Percentiles rank a stretch among this genome's conserved stretches.
Conservation (phyloP, 1,139 yeast species). For the Hemisphaericaspora subhashii region DNA sequence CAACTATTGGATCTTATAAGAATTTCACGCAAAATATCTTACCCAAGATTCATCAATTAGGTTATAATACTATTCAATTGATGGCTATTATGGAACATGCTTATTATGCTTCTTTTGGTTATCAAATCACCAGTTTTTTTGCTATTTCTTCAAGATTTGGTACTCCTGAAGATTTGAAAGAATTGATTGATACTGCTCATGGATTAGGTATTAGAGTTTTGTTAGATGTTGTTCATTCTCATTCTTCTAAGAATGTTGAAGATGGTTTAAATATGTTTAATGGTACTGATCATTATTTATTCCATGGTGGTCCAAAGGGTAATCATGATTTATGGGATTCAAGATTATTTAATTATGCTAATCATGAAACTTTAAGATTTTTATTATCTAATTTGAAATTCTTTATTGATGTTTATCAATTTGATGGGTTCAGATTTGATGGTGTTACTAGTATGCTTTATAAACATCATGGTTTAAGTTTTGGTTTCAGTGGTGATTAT, state of each 20-base stretch:
- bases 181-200: constrained; percentile 89
- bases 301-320: constrained; percentile 86
- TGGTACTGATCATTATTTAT: constrained; percentile 93
- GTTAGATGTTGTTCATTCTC: constrained; percentile 93
- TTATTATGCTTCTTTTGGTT: constrained; percentile 95
- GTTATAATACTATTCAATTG: constrained; percentile 89
- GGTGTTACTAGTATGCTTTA: constrained; percentile 96
- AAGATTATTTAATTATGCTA: constrained; percentile 85
- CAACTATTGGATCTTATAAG: constrained; percentile 77
- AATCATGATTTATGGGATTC: constrained; percentile 94
- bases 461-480: constrained; percentile 86
- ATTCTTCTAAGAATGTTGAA: constrained; percentile 89
- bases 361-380: constrained; percentile 86
- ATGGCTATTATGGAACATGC: constrained; percentile 99
- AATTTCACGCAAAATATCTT: constrained; percentile 79
- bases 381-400: constrained; percentile 83
- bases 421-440: constrained; percentile 96
- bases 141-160: constrained; percentile 90
- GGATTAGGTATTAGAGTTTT: constrained; percentile 82
- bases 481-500: constrained; percentile 89
- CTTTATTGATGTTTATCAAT: constrained; percentile 77
- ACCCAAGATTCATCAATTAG: constrained; percentile 82
- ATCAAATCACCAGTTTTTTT: constrained; percentile 90
- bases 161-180: constrained; percentile 90
- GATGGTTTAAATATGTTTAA: constrained; percentile 94